Evolutionary conservation across 768 basidiomycete species (phyloP), one percentile per base, ranked within the genome.

Genomic region (Austroboletus festivus): DNA sequence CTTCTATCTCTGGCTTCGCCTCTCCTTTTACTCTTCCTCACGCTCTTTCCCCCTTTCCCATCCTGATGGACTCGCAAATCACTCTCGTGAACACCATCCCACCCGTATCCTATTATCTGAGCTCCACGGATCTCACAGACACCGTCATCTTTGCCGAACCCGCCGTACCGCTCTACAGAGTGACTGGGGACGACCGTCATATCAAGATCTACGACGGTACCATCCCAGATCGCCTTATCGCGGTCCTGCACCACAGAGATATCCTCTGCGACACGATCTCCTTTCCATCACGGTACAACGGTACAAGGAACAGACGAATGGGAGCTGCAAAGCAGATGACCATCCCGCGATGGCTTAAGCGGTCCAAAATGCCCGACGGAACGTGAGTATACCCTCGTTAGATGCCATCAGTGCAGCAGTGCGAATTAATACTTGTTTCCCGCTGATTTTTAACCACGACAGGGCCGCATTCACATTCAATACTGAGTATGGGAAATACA

Each of bases 91-190:
- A 44, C 31, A 42, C 47, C 10, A 3, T 44, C 7, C 62, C 62
- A 18, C 65, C 67, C 20, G 68, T 60, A 12, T 1, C 45, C 34
- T 68, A 68, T 53, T 67, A 53, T 34, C 24, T 67, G 31, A 64
- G 60, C 43, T 54, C 52, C 11, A 30, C 51, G 3, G 50, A 53
- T 39, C 49, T 53, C 33, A 54, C 40, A 18, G 52, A 67, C 20
- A 35, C 55, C 3, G 46, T 55, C 6, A 42, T 67, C 38, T 67
- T 47, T 11, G 42, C 62, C 0, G 40, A 37, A 2, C 56, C 62
- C 15, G 42, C 46, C 9, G 15, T 34, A 13, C 67, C 65, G 5
- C 58, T 67, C 38, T 67, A 67, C 51, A 50, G 41, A 39, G 37
- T 67, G 20, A 60, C 51, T 12, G 59, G 49, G 19, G 50, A 64